These are phyloP conservation scores for Stropharia rugosoannulata DNA, from an alignment of 768 basidiomycete genomes.

Conservation along the genomic window DNA sequence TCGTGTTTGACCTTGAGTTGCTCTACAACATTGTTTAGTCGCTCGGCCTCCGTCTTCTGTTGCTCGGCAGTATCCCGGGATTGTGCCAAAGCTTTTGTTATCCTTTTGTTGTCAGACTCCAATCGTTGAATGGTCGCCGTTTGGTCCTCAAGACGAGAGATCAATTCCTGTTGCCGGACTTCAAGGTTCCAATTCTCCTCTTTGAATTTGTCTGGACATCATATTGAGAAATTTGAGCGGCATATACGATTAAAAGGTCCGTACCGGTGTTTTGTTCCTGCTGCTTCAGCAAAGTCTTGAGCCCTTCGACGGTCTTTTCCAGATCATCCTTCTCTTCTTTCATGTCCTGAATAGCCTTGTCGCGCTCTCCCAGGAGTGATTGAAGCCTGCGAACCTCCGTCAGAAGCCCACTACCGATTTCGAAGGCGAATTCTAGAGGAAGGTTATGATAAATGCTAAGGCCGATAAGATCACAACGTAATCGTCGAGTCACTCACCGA, in stretches of 20 bases:
- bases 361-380: constrained; percentile 85
- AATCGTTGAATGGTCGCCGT: constrained; percentile 66
- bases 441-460: constrained; percentile 17
- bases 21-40: constrained; percentile 57
- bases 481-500: constrained; percentile 54
- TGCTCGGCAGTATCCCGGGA: constrained; percentile 77
- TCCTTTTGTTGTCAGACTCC: constrained; percentile 81
- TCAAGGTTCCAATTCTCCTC: constrained; percentile 99
- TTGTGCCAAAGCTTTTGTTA: constrained; percentile 70
- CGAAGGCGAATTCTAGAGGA: constrained; percentile 89
- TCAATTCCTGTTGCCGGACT: constrained; percentile 86
- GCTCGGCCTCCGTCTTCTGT: constrained; percentile 85
- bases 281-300: constrained; percentile 69
- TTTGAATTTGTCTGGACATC: constrained; percentile 79
- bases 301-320: constrained; percentile 73
- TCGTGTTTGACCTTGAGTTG: constrained; percentile 91
- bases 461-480: constrained; percentile 16
- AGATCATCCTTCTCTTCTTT: constrained; percentile 91
- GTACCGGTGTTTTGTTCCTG: constrained; percentile 81
- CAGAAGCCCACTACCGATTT: constrained; percentile 91
- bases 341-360: constrained; percentile 89
- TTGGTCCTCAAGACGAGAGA: constrained; percentile 63
- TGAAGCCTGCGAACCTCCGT: constrained; percentile 92
- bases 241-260: constrained; percentile 20
- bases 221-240: neutral